Evolutionary conservation across 176 grass and related monocot species (phyloP).

Genomic region (Urochloa ruziziensis): DNA sequence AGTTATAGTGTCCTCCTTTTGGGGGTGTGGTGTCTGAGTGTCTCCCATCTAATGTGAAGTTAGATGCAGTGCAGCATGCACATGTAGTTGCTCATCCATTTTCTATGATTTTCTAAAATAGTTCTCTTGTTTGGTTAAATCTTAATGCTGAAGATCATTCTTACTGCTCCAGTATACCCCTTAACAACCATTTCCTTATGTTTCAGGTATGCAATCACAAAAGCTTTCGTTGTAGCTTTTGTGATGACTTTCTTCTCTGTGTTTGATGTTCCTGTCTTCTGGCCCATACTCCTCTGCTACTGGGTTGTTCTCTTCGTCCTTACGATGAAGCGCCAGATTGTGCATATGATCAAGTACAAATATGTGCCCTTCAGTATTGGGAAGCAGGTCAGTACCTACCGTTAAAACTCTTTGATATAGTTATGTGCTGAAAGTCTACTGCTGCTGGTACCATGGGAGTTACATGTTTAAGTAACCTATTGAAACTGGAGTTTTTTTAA

Average conservation of each 20-base stretch:
- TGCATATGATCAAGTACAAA: conserved; percentile 93
- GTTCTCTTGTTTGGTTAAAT: background rate
- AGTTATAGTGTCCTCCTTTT: background rate
- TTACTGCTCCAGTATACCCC: background rate
- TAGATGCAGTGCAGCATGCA: background rate
- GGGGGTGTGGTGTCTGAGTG: background rate
- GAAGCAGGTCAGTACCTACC: conserved; percentile 69
- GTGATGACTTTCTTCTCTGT: conserved; percentile 94
- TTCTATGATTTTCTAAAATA: background rate
- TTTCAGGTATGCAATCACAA: conserved; percentile 95
- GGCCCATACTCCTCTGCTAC: conserved; percentile 91
- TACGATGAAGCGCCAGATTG: conserved; percentile 93
- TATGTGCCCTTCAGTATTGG: conserved; percentile 74
- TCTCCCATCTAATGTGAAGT: background rate
- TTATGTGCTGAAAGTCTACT: background rate
- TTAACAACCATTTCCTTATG: background rate
- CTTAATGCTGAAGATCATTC: background rate
- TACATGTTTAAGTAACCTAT: background rate
- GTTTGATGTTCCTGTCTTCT: conserved; percentile 97
- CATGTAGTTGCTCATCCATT: background rate
- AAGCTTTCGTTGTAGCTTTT: conserved; percentile 87
- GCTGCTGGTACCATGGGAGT: background rate
- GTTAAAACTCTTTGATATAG: background rate
- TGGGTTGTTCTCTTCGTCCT: conserved; percentile 91
- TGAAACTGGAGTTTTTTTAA: background rate